Conservation (phyloP, 2,329 filamentous ascomycete genomes). For the Claviceps pusilla region DNA sequence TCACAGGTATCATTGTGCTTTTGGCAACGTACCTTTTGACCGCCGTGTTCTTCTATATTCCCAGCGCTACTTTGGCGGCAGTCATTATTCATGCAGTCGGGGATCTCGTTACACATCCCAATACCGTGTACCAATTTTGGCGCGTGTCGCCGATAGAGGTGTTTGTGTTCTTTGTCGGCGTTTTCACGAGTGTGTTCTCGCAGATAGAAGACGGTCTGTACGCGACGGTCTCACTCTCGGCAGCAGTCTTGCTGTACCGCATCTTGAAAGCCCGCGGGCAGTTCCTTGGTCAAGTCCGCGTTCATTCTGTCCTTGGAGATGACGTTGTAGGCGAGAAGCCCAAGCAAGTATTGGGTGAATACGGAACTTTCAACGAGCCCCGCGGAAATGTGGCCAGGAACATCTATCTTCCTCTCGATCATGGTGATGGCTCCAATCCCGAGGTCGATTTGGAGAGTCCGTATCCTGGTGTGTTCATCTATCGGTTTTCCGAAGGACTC, state of each 20-base stretch:
- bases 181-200: conserved; percentile 76
- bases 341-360: conserved; percentile 31
- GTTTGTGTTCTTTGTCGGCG: conserved; percentile 82
- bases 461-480: conserved; percentile 88
- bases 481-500: conserved; percentile 86
- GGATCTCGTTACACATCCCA: conserved; percentile 80
- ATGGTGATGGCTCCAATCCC: conserved; percentile 83
- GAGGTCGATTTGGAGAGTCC: conserved; percentile 64
- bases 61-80: conserved; percentile 61
- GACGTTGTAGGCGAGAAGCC: conserved; percentile 51
- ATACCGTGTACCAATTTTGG: conserved; percentile 93
- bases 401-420: conserved; percentile 74
- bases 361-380: conserved; percentile 38
- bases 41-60: conserved; percentile 86
- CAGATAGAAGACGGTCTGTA: conserved; percentile 90
- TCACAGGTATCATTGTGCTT: conserved; percentile 73
- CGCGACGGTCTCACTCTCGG: conserved; percentile 62
- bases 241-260: conserved; percentile 66
- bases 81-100: conserved; percentile 95
- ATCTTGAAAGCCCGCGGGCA: conserved; percentile 68
- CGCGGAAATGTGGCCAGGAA: conserved; percentile 46
- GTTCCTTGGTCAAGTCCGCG: conserved; percentile 53
- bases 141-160: conserved; percentile 80
- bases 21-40: conserved; percentile 81
- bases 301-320: conserved; percentile 72